A percentile compares a stretch with the other conserved stretches of the same genome.
phyloP scores from a whole-genome alignment of 306 rosid genomes.

The Mucuna pruriens region DNA sequence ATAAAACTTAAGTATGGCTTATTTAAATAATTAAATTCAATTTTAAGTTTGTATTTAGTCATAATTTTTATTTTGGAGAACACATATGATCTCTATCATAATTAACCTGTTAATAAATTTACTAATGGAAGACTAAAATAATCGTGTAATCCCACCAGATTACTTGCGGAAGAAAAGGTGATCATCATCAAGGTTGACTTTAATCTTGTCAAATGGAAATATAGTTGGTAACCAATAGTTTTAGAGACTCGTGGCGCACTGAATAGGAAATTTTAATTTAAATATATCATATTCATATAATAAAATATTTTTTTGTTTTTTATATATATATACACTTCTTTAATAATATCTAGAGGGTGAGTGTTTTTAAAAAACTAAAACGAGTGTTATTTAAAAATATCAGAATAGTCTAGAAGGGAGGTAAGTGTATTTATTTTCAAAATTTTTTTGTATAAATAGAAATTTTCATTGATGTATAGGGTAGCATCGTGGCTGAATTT shows the following conservation, averaged over 20 bases:
- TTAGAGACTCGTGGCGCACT: background rate
- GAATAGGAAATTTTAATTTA: background rate
- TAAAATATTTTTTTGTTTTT: too few species aligned
- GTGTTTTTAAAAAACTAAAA: too few species aligned
- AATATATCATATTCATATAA: background rate
- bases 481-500: background rate
- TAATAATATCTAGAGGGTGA: too few species aligned
- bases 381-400: too few species aligned
- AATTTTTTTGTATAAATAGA: background rate
- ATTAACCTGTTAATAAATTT: background rate
- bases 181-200: background rate
- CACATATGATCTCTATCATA: too few species aligned
- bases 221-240: background rate
- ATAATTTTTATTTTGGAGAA: too few species aligned
- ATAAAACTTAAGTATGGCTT: too few species aligned
- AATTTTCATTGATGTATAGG: background rate
- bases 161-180: background rate
- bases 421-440: too few species aligned
- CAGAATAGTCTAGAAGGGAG: too few species aligned
- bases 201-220: background rate
- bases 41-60: too few species aligned
- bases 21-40: too few species aligned
- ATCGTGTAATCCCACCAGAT: background rate
- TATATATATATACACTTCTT: too few species aligned
- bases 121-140: background rate